A percentile compares a stretch with the other conserved stretches of the same genome.
phyloP scores from a whole-genome alignment of 2,329 filamentous ascomycete genomes.

The Penicillium digitatum region DNA sequence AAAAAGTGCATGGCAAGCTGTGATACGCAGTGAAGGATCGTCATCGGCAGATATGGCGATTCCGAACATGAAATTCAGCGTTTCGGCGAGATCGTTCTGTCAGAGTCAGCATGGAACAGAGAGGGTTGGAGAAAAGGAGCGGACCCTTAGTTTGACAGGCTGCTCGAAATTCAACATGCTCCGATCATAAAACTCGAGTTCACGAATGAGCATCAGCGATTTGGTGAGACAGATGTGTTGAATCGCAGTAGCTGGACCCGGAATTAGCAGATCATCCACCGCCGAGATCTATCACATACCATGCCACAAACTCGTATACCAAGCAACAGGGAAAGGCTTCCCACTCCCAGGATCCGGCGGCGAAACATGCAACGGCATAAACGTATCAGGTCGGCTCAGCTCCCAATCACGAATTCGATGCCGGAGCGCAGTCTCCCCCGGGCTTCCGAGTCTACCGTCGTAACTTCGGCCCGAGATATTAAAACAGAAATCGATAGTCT shows the following conservation, averaged over 20 bases:
- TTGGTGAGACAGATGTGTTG: constrained; percentile 36
- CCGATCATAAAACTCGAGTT: constrained; percentile 16
- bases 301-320: constrained; percentile 33
- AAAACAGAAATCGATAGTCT: constrained; percentile 35
- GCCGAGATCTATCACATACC: constrained; percentile 18
- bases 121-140: background rate
- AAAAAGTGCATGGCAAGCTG: constrained; percentile 34
- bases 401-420: constrained; percentile 31
- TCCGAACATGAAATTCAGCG: constrained; percentile 32
- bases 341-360: constrained; percentile 24
- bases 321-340: constrained; percentile 33
- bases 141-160: constrained; percentile 24
- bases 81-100: constrained; percentile 27
- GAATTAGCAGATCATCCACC: background rate
- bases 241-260: constrained; percentile 28
- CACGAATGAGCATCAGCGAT: constrained; percentile 27
- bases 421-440: constrained; percentile 21
- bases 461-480: constrained; percentile 20
- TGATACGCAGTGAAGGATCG: constrained; percentile 32
- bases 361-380: constrained; percentile 32
- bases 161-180: constrained; percentile 13
- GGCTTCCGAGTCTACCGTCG: constrained; percentile 15
- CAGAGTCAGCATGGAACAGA: background rate
- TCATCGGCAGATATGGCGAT: constrained; percentile 34
- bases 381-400: constrained; percentile 23